A percentile compares a stretch with the other conserved stretches of the same genome.
These are phyloP conservation scores for Umbilicus rupestris DNA, from an alignment of 164 flowering plant genomes.

Conservation along the genomic window DNA sequence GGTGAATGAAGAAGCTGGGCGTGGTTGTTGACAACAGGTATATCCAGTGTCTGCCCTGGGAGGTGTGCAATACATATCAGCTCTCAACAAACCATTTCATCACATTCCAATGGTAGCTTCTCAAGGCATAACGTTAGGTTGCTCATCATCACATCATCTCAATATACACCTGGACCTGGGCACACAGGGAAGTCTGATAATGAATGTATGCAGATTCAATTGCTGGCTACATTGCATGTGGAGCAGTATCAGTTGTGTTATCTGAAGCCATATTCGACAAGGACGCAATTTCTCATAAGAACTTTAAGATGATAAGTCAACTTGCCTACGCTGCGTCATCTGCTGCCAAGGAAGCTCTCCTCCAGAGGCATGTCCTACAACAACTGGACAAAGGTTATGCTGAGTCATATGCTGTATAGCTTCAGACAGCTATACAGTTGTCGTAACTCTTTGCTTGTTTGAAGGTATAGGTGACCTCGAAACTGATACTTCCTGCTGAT, in stretches of 20 bases:
- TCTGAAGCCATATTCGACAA: conserved; percentile 74
- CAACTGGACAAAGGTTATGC: no score
- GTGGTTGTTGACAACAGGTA: conserved; percentile 20
- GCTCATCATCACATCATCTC: not conserved
- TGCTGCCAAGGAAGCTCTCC: conserved; percentile 31
- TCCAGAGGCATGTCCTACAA: conserved; percentile 33
- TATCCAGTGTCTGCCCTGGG: conserved; percentile 56
- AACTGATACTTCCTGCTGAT: no score
- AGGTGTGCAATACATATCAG: conserved; percentile 36
- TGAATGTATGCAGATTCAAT: conserved; percentile 33
- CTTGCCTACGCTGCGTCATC: conserved; percentile 37
- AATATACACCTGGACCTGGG: not conserved
- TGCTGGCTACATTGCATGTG: conserved; percentile 37
- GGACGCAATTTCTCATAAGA: conserved; percentile 36
- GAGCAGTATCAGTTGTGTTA: conserved; percentile 67
- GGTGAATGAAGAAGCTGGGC: not conserved
- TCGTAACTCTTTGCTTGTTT: no score
- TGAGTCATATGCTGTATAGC: no score
- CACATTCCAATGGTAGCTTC: conserved; percentile 54
- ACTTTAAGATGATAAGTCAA: conserved; percentile 33
- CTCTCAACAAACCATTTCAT: conserved; percentile 40
- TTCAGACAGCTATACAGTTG: no score
- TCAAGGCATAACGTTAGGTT: conserved; percentile 48
- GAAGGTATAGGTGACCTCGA: no score
- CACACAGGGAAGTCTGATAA: not conserved